Percentiles rank a stretch among this genome's conserved stretches.
phyloP scores from a whole-genome alignment of 306 rosid species.

The Vigna radiata region DNA sequence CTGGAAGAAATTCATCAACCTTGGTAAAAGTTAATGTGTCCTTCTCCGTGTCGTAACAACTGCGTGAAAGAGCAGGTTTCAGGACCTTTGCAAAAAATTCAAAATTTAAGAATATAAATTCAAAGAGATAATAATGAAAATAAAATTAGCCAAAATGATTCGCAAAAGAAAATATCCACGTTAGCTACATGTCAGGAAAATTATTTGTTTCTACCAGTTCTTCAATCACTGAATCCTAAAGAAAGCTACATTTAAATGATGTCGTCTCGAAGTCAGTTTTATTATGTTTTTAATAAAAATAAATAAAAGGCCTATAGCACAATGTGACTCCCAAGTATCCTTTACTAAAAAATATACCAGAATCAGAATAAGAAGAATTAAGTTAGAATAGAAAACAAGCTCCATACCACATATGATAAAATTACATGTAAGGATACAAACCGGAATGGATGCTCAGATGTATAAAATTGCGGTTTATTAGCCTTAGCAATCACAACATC shows the following conservation, averaged over 20 bases:
- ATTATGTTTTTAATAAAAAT: slow-evolving; percentile 10
- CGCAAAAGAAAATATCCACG: slow-evolving; percentile 38
- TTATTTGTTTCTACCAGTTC: slow-evolving; percentile 10
- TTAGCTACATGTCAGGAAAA: slow-evolving; percentile 11
- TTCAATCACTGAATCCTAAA: slow-evolving; percentile 18
- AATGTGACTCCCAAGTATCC: slow-evolving; percentile 11
- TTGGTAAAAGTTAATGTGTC: slow-evolving; percentile 87
- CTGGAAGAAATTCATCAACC: slow-evolving; percentile 83
- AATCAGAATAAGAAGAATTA: neutral
- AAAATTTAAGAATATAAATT: slow-evolving; percentile 38
- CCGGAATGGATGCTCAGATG: slow-evolving; percentile 98
- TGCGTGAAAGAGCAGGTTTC: slow-evolving; percentile 54
- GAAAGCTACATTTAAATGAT: slow-evolving; percentile 29
- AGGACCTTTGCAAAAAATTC: slow-evolving; percentile 38
- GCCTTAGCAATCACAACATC: slow-evolving; percentile 98
- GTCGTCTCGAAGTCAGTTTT: slow-evolving; percentile 22
- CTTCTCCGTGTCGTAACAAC: slow-evolving; percentile 81
- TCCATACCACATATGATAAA: slow-evolving; percentile 9
- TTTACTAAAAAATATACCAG: slow-evolving; percentile 24
- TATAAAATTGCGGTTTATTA: slow-evolving; percentile 89
- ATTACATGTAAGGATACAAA: slow-evolving; percentile 50
- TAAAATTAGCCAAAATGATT: neutral
- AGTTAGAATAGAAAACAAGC: slow-evolving; percentile 16
- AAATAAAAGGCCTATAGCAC: slow-evolving; percentile 18
- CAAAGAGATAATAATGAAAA: slow-evolving; percentile 17